phyloP scores from a whole-genome alignment of 2,329 filamentous ascomycete genomes.

The Cadophora sp. region DNA sequence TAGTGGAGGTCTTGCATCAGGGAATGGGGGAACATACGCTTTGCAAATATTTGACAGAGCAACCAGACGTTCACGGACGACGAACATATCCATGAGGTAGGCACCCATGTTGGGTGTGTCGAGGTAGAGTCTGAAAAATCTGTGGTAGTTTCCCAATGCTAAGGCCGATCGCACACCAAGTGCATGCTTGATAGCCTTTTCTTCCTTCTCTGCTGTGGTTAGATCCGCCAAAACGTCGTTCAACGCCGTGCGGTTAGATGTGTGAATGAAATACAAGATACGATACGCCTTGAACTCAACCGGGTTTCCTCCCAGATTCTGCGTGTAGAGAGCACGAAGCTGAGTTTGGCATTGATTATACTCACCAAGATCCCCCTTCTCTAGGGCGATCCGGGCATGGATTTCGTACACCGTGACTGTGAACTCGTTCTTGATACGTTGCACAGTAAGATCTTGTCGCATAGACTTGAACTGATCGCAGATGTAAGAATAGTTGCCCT shows the following conservation, averaged over 20 bases:
- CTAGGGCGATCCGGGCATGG: slow-evolving; percentile 94
- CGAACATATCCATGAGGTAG: slow-evolving; percentile 99
- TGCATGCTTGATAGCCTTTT: slow-evolving; percentile 86
- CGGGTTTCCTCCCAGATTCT: slow-evolving; percentile 86
- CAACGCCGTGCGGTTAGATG: slow-evolving; percentile 96
- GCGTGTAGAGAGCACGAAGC: slow-evolving; percentile 86
- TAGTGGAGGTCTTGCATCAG: slow-evolving; percentile 48
- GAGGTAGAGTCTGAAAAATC: slow-evolving; percentile 95
- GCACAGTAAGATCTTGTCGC: slow-evolving; percentile 96
- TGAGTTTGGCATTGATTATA: slow-evolving; percentile 99
- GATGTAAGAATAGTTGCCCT: slow-evolving; percentile 95
- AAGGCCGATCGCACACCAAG: slow-evolving; percentile 89
- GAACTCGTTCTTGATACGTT: slow-evolving; percentile 96
- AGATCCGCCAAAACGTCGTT: slow-evolving; percentile 99
- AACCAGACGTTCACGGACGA: slow-evolving; percentile 88
- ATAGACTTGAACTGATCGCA: slow-evolving; percentile 99
- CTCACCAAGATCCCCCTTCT: slow-evolving; percentile 99
- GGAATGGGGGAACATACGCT: slow-evolving; percentile 71
- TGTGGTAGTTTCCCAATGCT: slow-evolving; percentile 95
- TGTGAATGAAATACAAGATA: slow-evolving; percentile 99
- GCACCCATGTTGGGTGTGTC: slow-evolving; percentile 96
- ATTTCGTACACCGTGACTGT: slow-evolving; percentile 97
- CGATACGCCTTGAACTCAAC: slow-evolving; percentile 99
- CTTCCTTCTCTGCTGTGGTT: slow-evolving; percentile 94
- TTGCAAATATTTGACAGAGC: slow-evolving; percentile 92